phyloP scores from a whole-genome alignment of 2,329 filamentous ascomycete genomes.

The Paracoccidioides lutzii region DNA sequence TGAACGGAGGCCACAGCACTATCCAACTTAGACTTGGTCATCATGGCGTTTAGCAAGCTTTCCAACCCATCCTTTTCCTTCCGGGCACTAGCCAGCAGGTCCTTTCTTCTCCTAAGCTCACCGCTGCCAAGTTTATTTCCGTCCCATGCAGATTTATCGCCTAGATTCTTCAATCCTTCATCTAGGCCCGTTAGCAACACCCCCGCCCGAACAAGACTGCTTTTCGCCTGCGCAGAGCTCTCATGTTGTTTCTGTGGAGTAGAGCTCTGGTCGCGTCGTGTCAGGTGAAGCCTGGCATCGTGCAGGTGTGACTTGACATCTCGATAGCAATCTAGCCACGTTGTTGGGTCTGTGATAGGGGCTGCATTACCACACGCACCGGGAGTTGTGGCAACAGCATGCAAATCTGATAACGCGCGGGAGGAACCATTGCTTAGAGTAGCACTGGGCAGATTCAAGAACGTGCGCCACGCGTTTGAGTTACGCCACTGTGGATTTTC shows the following conservation, averaged over 20 bases:
- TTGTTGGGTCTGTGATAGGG: slow-evolving; percentile 39
- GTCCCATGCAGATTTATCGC: slow-evolving; percentile 17
- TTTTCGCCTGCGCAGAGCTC: slow-evolving; percentile 49
- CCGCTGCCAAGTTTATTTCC: slow-evolving; percentile 42
- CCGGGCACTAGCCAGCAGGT: slow-evolving; percentile 43
- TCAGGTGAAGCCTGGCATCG: slow-evolving; percentile 46
- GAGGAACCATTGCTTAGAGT: slow-evolving; percentile 22
- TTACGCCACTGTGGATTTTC: slow-evolving; percentile 47
- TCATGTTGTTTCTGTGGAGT: slow-evolving; percentile 49
- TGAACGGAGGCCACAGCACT: slow-evolving; percentile 34
- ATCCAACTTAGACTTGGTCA: slow-evolving; percentile 36
- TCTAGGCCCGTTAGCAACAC: slow-evolving; percentile 44
- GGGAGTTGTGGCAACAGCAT: slow-evolving; percentile 32
- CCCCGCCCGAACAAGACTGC: slow-evolving; percentile 43
- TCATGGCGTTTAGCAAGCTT: slow-evolving; percentile 46
- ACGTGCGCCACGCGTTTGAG: slow-evolving; percentile 43
- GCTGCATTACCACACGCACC: slow-evolving; percentile 18
- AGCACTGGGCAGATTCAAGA: slow-evolving; percentile 42
- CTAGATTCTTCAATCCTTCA: slow-evolving; percentile 38
- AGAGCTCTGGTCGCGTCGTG: slow-evolving; percentile 45
- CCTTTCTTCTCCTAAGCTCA: slow-evolving; percentile 45
- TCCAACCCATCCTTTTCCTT: slow-evolving; percentile 53
- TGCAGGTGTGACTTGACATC: slow-evolving; percentile 50
- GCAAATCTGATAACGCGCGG: slow-evolving; percentile 26
- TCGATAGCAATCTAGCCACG: slow-evolving; percentile 50